Base-by-base conservation (phyloP, 192 early-diverging fungal genomes). In the Phycomyces nitens region DNA sequence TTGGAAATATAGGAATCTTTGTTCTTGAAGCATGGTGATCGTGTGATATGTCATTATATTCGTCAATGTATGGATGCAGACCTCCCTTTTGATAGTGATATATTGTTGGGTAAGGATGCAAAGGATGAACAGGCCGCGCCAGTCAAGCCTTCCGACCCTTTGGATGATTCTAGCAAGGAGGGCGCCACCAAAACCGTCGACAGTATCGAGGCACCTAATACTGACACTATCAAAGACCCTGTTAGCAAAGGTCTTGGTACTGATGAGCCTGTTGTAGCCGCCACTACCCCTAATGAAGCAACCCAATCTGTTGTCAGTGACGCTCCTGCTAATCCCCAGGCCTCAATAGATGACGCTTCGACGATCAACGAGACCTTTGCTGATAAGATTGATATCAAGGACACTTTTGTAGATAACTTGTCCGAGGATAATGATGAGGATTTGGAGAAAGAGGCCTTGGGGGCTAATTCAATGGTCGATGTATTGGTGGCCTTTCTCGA, bases 41-140 rank as follows among this genome's bases (percentile, higher is more conserved):
- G 74, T 10, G 55, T 66, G 0, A 71, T 91, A 2, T 82, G 80
- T 24, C 74, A 80, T 14, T 86, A 88, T 62, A 86, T 94, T 23
- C 79, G 83, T 9, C 85, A 94, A 40, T 94, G 89, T 47, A 73
- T 97, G n/a, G 92, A 95, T 57, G 79, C 82, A 0, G 92, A 89
- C 10, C 75, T 72, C 23, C 82, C 83, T 18, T 90, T 89, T 58
- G 88, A 90, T 61, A 16, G 82, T 26, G 64, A 70, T 1, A 42
- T 78, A 22, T 62, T 82, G 16, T 41, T 83, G 21, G 75, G 65
- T 6, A 54, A 42, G 16, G 26, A 52, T 24, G n/a, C 22, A 41
- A 22, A 15, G 18, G 29, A 26, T 16, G 29, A 16, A 39, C 12
- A 56, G n/a, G 1, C 27, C 39, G 34, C 20, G 26, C n/a, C 55